phyloP scores from a whole-genome alignment of 768 basidiomycete genomes.

The Hygrophorus russula region DNA sequence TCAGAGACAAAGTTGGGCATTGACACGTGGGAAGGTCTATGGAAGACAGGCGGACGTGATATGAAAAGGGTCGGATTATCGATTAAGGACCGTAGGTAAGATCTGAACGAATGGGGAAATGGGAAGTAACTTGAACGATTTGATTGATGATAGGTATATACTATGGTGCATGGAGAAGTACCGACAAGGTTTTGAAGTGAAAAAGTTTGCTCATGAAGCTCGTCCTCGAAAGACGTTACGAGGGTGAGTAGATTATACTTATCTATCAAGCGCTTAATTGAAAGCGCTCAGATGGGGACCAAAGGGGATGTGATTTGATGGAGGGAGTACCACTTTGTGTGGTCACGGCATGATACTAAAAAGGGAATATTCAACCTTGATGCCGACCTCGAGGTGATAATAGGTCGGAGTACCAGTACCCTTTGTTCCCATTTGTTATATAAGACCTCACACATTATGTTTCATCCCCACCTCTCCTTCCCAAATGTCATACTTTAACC shows the following conservation, averaged over 20 bases:
- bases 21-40: constrained; percentile 66
- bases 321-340: not conserved
- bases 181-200: constrained; percentile 41
- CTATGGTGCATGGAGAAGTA: constrained; percentile 82
- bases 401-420: too few species aligned
- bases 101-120: constrained; percentile 1
- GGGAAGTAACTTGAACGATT: too few species aligned
- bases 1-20: constrained; percentile 52
- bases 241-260: constrained; percentile 71
- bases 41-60: constrained; percentile 44
- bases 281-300: constrained; percentile 1
- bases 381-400: too few species aligned
- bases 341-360: not conserved
- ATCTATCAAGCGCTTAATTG: too few species aligned
- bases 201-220: constrained; percentile 52
- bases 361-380: too few species aligned
- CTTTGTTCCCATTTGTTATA: not conserved
- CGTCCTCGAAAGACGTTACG: constrained; percentile 68
- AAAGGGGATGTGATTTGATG: not conserved
- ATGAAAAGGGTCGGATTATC: constrained; percentile 56
- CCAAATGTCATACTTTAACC: too few species aligned
- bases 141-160: constrained; percentile 47
- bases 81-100: constrained; percentile 60
- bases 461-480: too few species aligned
- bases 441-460: not conserved